Percentiles rank a stretch among this genome's conserved stretches.
Conservation (phyloP, 2,329 filamentous ascomycete species). For the Aspergillus sp. region DNA sequence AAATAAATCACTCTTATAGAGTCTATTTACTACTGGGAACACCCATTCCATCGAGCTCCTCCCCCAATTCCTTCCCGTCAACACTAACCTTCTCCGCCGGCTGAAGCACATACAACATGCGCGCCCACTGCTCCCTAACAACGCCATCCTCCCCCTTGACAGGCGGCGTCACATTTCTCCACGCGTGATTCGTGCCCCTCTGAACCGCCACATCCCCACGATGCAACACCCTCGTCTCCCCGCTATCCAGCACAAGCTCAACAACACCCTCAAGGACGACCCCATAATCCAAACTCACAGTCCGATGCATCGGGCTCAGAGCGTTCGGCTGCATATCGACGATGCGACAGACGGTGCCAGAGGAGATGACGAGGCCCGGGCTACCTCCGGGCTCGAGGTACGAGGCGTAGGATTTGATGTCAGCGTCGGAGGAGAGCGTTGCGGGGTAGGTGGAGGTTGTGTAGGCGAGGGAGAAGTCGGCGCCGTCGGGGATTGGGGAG, state of each 20-base stretch:
- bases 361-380: constrained; percentile 55
- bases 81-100: constrained; percentile 31
- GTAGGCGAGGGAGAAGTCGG: constrained; percentile 56
- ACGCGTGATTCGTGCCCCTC: constrained; percentile 16
- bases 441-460: constrained; percentile 55
- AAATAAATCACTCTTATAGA: background rate
- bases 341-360: constrained; percentile 44
- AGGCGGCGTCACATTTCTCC: constrained; percentile 26
- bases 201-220: constrained; percentile 17
- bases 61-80: constrained; percentile 27
- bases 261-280: constrained; percentile 21
- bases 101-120: constrained; percentile 34
- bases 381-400: constrained; percentile 45
- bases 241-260: constrained; percentile 10
- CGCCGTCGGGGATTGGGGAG: constrained; percentile 41
- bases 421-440: constrained; percentile 50
- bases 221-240: constrained; percentile 10
- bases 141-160: constrained; percentile 14
- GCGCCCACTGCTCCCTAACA: constrained; percentile 7
- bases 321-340: constrained; percentile 52
- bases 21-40: constrained; percentile 18
- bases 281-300: constrained; percentile 57
- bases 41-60: constrained; percentile 29
- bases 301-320: constrained; percentile 55
- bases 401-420: constrained; percentile 52